A percentile compares a stretch with the other conserved stretches of the same genome.
Evolutionary conservation across 2,329 filamentous ascomycete genomes (phyloP).

Genomic region (Colletotrichum navitas): DNA sequence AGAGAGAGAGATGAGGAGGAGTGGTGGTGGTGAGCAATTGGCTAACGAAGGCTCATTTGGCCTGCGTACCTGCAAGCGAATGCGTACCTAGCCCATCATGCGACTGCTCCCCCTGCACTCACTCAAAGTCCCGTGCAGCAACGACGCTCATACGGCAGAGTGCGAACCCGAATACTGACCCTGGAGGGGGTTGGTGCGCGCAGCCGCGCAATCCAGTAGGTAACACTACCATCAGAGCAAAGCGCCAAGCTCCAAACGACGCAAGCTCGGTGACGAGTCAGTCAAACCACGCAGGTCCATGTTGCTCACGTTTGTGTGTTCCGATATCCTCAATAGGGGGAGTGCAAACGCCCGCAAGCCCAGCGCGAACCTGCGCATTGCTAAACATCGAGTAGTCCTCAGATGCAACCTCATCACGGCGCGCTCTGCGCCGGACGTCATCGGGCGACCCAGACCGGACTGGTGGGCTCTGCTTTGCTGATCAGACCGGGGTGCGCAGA

Average conservation of each 20-base stretch:
- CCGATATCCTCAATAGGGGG: background rate
- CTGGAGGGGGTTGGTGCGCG: conserved; percentile 19
- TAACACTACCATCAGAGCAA: conserved; percentile 24
- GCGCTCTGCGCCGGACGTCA: conserved; percentile 26
- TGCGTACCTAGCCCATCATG: conserved; percentile 17
- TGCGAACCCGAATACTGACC: too few relatives aligned
- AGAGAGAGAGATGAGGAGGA: too few relatives aligned
- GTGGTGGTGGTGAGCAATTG: conserved; percentile 38
- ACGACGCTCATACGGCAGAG: background rate
- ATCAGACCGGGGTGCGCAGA: conserved; percentile 13
- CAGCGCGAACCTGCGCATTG: conserved; percentile 4
- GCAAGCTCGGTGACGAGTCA: conserved; percentile 41
- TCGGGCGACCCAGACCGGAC: conserved; percentile 27
- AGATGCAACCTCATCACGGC: conserved; percentile 22
- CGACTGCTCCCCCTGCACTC: conserved; percentile 32
- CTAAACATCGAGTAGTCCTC: background rate
- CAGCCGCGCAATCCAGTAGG: conserved; percentile 34
- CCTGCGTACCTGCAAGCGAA: conserved; percentile 32
- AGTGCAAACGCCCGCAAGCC: conserved; percentile 3
- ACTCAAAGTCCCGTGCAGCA: conserved; percentile 5
- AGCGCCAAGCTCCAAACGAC: conserved; percentile 30
- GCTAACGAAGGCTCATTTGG: conserved; percentile 27
- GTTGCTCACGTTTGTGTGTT: conserved; percentile 14
- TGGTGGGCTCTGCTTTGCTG: conserved; percentile 22
- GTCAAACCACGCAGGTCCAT: conserved; percentile 32